Base-by-base conservation (phyloP, 202 grass and related monocot species). In the Bolboschoenoplectus hybrid region DNA sequence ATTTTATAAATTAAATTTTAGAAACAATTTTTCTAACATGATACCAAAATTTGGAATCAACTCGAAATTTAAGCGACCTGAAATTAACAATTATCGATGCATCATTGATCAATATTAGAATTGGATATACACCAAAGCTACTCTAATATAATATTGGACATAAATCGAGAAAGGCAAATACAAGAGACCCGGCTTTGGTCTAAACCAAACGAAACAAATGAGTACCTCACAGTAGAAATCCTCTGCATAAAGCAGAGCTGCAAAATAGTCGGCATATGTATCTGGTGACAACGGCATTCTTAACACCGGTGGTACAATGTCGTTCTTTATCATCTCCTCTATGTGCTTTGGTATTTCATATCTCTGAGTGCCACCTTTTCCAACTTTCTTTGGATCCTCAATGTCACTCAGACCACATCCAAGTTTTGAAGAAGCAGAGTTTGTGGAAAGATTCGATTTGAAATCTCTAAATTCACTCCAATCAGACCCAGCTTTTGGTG, bases 221-320 rank as follows among this genome's bases (percentile, higher is more conserved):
- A 60, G 35, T 85, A 89, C 87, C 87, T 89, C 82, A 34, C 1
- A 53, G 43, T 85, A 85, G 65, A 81, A 82, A 19, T 85, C 82
- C 53, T 89, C 82, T 60, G 87, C 65, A 73, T 89, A 82, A 46
- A 89, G 87, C 35, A 89, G 40, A 53, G 75, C 12, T 1, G 63
- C 19, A 34, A 89, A 89, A 49, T 66, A 82, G 8, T 89, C 47
- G 0, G 41, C 72, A 34, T 89, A 89, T 7, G 35, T 85, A 3
- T 2, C 8, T 1, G 74, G 82, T 32, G 51, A 74, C 53, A 89
- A 80, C 2, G 57, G n/a, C 4, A 6, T 61, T 61, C 16, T 14
- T 61, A 61, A 38, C 47, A 85, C 64, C 6, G 74, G 12, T 26
- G 87, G 83, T 49, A 82, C 52, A 6, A 65, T 82, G 20, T 85